Conservation (phyloP, 306 rosid genomes). For the Leucaena leucocephala region DNA sequence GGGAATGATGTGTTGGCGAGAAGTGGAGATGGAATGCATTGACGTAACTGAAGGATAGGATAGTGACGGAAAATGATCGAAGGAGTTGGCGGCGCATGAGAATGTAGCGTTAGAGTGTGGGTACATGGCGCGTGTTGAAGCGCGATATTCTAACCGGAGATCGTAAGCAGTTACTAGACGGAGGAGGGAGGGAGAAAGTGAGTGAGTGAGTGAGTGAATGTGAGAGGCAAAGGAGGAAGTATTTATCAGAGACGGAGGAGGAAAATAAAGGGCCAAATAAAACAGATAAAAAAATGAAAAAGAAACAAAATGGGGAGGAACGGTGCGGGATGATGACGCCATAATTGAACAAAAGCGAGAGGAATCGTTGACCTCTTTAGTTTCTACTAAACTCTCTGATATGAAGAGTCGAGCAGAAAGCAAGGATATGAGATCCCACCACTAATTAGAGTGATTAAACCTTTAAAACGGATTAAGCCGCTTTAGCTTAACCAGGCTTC, state of each 20-base stretch:
- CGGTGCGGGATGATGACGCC: conserved; percentile 50
- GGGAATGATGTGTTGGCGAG: conserved; percentile 4
- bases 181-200: not conserved
- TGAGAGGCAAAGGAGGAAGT: conserved; percentile 1
- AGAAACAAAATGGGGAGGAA: conserved; percentile 4
- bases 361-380: conserved; percentile 57
- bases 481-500: not conserved
- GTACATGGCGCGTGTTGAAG: conserved; percentile 67
- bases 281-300: not conserved
- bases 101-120: conserved; percentile 29
- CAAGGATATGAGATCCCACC: not conserved
- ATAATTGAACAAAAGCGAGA: not conserved
- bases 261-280: conserved; percentile 27
- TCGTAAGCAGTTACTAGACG: not conserved
- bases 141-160: not conserved
- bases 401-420: not conserved
- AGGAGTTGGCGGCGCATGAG: conserved; percentile 51
- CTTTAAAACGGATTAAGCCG: not conserved
- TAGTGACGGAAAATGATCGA: conserved; percentile 2
- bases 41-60: not conserved
- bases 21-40: conserved; percentile 21
- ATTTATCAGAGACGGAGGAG: conserved; percentile 44
- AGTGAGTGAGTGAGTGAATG: conserved; percentile 7
- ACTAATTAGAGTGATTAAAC: not conserved
- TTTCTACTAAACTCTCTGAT: not conserved